Evolutionary conservation across 495 filamentous ascomycete genomes (phyloP).

Genomic region (Trypethelium eluteriae): DNA sequence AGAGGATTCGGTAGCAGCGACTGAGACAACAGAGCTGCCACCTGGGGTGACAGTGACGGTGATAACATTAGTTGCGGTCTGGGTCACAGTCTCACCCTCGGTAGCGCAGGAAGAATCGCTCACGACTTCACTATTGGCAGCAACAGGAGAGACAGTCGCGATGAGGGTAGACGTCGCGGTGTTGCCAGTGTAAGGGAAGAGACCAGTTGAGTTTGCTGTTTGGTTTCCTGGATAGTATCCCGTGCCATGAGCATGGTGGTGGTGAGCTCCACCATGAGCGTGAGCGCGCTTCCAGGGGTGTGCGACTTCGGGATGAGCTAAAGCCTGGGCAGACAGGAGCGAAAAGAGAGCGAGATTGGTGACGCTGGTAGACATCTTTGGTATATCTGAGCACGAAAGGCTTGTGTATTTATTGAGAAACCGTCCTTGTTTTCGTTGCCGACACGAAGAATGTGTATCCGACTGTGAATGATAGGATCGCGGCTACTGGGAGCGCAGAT

Average conservation of each 20-base stretch:
- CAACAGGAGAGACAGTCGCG: slow-evolving; percentile 19
- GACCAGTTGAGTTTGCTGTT: slow-evolving; percentile 4
- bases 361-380: background rate
- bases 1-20: background rate
- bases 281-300: background rate
- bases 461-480: slow-evolving; percentile 2
- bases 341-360: background rate
- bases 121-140: slow-evolving; percentile 7
- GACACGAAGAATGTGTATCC: background rate
- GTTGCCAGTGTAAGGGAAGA: background rate
- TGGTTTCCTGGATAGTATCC: background rate
- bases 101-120: slow-evolving; percentile 20
- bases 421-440: background rate
- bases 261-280: background rate
- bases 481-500: slow-evolving; percentile 8
- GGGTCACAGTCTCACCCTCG: slow-evolving; percentile 16
- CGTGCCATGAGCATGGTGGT: slow-evolving; percentile 2
- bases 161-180: slow-evolving; percentile 4
- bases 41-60: slow-evolving; percentile 26
- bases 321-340: slow-evolving; percentile 2
- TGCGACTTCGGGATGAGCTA: background rate
- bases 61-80: slow-evolving; percentile 27
- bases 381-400: background rate
- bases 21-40: slow-evolving; percentile 6
- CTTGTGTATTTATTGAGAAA: background rate